Conservation (phyloP, 2,329 filamentous ascomycete genomes). For the Lachnellula arida region DNA sequence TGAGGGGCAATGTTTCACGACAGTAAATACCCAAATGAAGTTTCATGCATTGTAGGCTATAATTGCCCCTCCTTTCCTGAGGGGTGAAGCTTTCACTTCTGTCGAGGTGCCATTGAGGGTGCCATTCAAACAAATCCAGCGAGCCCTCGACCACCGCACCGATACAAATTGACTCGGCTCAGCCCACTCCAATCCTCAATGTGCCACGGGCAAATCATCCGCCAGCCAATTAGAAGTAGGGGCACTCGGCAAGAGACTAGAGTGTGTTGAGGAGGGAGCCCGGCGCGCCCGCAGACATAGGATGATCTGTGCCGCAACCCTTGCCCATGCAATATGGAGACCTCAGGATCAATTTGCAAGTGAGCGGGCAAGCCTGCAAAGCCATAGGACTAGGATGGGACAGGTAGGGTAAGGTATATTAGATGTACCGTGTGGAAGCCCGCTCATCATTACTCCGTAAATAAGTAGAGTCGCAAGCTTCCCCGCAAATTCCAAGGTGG, state of each 20-base stretch:
- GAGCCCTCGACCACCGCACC: background rate
- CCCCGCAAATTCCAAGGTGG: slow-evolving; percentile 13
- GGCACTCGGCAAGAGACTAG: background rate
- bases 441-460: no score
- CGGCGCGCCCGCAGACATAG: slow-evolving; percentile 12
- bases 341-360: slow-evolving; percentile 1
- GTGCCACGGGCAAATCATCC: slow-evolving; percentile 7
- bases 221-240: slow-evolving; percentile 11
- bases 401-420: background rate
- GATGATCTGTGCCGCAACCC: slow-evolving; percentile 20
- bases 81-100: background rate
- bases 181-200: slow-evolving; percentile 6
- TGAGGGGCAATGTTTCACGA: slow-evolving; percentile 15
- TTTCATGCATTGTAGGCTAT: slow-evolving; percentile 11
- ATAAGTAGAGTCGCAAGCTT: slow-evolving; percentile 4
- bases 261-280: slow-evolving; percentile 11
- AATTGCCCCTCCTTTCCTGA: slow-evolving; percentile 11
- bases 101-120: slow-evolving; percentile 1
- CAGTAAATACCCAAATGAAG: slow-evolving; percentile 24
- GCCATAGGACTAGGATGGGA: background rate
- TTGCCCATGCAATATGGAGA: slow-evolving; percentile 9
- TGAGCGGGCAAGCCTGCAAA: background rate
- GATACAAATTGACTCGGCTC: background rate
- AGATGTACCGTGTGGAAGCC: background rate
- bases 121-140: background rate